Base-by-base conservation (phyloP, 306 rosid species). In the Dalbergia cochinchinensis region DNA sequence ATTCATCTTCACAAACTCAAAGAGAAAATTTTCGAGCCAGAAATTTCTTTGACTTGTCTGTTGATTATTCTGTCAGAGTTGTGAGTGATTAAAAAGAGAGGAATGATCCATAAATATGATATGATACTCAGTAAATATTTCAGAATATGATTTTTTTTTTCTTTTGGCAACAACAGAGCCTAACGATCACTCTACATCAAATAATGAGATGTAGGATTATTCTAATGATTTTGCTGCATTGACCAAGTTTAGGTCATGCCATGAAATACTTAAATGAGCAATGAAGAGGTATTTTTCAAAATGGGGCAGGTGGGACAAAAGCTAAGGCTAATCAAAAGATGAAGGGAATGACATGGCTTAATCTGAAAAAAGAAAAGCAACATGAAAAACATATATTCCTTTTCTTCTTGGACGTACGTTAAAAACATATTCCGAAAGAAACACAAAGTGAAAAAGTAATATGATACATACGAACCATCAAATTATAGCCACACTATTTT, bases 221-320 rank as follows among this genome's bases (percentile, higher is more conserved):
- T 6, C 5, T 34, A 74, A 61, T 74, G 79, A 74, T 74, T 59
- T 37, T 61, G 70, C 47, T 61, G 48, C 35, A 45, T 45, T 20
- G 44, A 61, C 60, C 61, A 26, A 31, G 18, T 39, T 73, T 3
- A 53, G 4, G 26, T 9, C 60, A 45, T 61, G 18, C 18, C 57
- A 39, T 74, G 16, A 11, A 42, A 9, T 55, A 55, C 44, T 4
- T 58, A 19, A 58, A 14, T 60, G 58, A 60, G 26, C 11, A 60
- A n/a, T 7, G 6, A n/a, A 54, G 8, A 20, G 11, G 11, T 54
- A 54, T n/a, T 54, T 54, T 54, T 54, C 10, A 16, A 8, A 54
- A 54, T 15, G 20, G 6, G 60, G n/a, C 20, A 54, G 11, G 60
- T 54, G 60, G 20, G 59, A 20, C 31, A 54, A 54, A 54, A 15